Base-by-base conservation (phyloP, 495 filamentous ascomycete genomes). In the Glutinoglossum americanum region DNA sequence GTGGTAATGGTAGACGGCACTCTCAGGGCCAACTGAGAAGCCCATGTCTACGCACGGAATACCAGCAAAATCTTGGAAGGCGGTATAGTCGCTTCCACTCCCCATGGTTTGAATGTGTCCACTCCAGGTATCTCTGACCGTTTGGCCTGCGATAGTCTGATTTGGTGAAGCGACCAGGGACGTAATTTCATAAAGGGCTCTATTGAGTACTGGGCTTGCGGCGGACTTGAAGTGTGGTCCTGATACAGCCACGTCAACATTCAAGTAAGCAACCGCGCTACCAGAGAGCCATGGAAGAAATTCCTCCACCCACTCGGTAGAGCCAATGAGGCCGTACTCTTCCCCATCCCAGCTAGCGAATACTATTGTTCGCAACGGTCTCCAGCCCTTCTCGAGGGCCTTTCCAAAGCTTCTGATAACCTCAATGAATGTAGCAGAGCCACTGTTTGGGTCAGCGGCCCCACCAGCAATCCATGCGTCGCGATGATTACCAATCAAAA, bases 401-500 rank as follows among this genome's bases (percentile, higher is more conserved):
- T 66, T 67, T 23, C 70, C 68, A 44, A 75, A 71, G 4, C 71
- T 64, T 25, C 62, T 65, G 1, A 64, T 58, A 0, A 75, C 33
- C 59, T 75, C 73, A 19, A 69, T 59, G 17, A 75, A 57, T 8
- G 69, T 65, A 0, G 73, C 71, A 8, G 68, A 69, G 28, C 73
- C 73, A 55, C 65, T 69, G 59, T 71, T 70, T 10, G 73, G 73
- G 51, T 75, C 73, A 11, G 62, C 65, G 13, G 73, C 72, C 6
- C 73, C 73, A 10, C 89, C 87, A 9, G 83, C 85, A 65, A 93
- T 80, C 89, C 89, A 96, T 0, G 89, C 86, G 71, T 98, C 92
- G 15, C 89, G 82, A 65, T 98, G 92, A 64, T 97, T 97, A 15
- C 93, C 93, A n/a, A 97, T 70, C 7, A 98, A 74, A 51, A 95